Evolutionary conservation across 306 rosid species (phyloP), one percentile per base, ranked within the genome.

Genomic region (Prunus dulcis): DNA sequence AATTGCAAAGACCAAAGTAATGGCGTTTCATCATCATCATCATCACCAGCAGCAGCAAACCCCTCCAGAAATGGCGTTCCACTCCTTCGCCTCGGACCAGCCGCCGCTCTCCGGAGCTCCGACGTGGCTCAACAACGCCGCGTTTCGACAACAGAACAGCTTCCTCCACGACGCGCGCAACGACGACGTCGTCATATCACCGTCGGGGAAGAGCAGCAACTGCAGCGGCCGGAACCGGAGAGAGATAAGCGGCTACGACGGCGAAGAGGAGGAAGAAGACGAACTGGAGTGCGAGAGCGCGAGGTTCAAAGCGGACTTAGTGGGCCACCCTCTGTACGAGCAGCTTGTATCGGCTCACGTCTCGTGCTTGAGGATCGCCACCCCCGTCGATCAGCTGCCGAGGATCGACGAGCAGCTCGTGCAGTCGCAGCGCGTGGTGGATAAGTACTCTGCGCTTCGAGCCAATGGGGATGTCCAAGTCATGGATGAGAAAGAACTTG

Each of bases 341-440:
- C 99, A 92, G 76, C 77, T 95, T 14, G 78, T 95, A 2, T 85
- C 97, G 5, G 96, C 97, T 0, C 99, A 95, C 60, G 97, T 95
- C 5, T 84, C 99, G 6, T 95, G 99, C 46, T 79, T 95, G 12
- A 85, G 97, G 78, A 90, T 95, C 58, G 97, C 99, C 3, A 95
- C 99, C 1, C 99, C 99, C 20, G 97, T 92, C 2, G 97, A 92
- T 83, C 96, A 92, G 90, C 83, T 92, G 68, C 93, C 96, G 0
- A 88, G 85, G 85, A 92, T 92, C 80, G 96, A 92, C 49, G 93
- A 90, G 11, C 93, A 92, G 92, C 84, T 90, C 46, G 88, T 83
- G 19, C 97, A 90, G 82, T 88, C 97, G 5, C 91, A 81, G 71
- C 86, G 90, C 62, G 93, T 90, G 45, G 76, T 88, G n/a, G 81